Base-by-base conservation (phyloP, 176 grass and related monocot species). In the Hsuehochloa calcarea region DNA sequence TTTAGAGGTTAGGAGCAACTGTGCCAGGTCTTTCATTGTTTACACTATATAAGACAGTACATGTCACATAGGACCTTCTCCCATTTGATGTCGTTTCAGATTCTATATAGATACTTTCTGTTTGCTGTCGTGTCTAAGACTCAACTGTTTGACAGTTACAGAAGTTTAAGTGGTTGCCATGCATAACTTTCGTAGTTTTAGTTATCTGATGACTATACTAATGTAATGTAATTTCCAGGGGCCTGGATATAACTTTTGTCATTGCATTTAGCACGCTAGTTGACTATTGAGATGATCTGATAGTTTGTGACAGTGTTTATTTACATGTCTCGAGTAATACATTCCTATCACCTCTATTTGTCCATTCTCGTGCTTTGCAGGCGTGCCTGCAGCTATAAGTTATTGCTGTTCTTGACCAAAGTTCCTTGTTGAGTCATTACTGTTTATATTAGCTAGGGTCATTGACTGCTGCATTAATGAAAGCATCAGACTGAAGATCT, bases 351-450 rank as follows among this genome's bases (percentile, higher is more conserved):
- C 55, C 38, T 62, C n/a, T 45, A 44, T 10, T 27, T 13, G 35
- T 19, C 25, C 51, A 82, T 58, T 58, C 20, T 58, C 3, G 8
- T 71, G 46, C 47, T 68, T 38, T 84, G 44, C 27, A 67, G 40
- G 62, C 80, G 43, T 44, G n/a, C 4, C 58, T 64, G 14, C 40
- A 64, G 25, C 58, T 38, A 43, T 89, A 84, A 43, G 59, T 51
- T 50, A 14, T 70, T 47, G 25, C 37, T 89, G 10, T 55, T 66
- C 45, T 83, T 49, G 25, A 44, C 68, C 77, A 20, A 65, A 81
- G 40, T 19, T 74, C 50, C 29, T 60, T 67, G 4, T 47, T 45
- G 20, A 85, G 69, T 13, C 69, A 75, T 75, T 80, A 29, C n/a
- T 89, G 34, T 85, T 67, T 74, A 74, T 74, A 50, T 31, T 89